Evolutionary conservation across 306 rosid species (phyloP), one percentile per base, ranked within the genome.

Genomic region (Cucumis cinereus): DNA sequence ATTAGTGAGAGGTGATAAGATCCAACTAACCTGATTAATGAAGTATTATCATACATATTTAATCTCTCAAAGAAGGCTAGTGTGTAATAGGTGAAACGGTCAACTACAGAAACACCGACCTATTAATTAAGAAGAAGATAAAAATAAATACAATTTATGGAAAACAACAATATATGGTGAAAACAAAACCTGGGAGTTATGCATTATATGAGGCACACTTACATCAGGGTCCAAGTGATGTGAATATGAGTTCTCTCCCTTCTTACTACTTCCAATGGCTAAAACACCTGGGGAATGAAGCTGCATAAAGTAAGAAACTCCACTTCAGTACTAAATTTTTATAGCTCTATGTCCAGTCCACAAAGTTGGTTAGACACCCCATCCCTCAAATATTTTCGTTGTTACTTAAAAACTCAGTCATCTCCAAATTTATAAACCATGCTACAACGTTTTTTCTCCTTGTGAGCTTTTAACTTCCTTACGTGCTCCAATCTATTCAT

Each of bases 71-170:
- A 94, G 85, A 94, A 92, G 61, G 93, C 91, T 47, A 92, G 96
- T 3, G 99, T 92, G 88, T 90, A 94, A 80, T 79, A 94, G 14
- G 99, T 94, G 80, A 92, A 92, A 77, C 99, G 97, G 78, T 94
- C 99, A 38, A 94, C 97, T 76, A 94, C 99, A 28, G 97, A 92
- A 67, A 94, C 99, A 57, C 99, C 97, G 80, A 94, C 93, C 98
- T 90, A 86, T 45, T 70, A 47, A 81, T 73, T 16, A 70, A 33
- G 73, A 38, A 58, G 77, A 38, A 17, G 41, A 20, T 77, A 77
- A 80, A 56, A 62, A 55, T 41, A 60, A 68, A 26, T 73, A 74
- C 78, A 78, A 86, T 33, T 35, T 24, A 54, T 67, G 23, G 59
- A 36, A 36, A 40, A 59, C 22, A 23, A 43, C 2, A 5, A 43